Evolutionary conservation across 2,329 filamentous ascomycete genomes (phyloP).

Genomic region (Trichoderma sp.): DNA sequence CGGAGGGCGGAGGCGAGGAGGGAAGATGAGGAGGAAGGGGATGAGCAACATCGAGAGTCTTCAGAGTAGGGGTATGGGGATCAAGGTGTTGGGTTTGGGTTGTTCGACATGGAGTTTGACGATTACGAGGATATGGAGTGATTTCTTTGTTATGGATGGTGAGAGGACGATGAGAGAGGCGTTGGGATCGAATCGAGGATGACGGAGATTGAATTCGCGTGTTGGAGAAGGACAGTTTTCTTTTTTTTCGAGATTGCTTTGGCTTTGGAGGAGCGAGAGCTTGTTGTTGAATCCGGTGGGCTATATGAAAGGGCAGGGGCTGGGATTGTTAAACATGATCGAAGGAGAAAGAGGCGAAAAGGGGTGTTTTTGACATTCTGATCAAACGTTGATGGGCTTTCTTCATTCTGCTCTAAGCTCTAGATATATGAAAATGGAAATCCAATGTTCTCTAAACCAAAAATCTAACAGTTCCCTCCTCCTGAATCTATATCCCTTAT

Average conservation of each 20-base stretch:
- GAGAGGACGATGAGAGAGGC: not conserved
- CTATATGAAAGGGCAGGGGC: not conserved
- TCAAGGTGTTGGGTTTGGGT: not conserved
- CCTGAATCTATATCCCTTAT: not conserved
- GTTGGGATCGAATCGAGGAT: not conserved
- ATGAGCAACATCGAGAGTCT: not conserved
- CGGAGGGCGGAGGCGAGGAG: conserved; percentile 6
- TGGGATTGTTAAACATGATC: not conserved
- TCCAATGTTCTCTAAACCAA: not conserved
- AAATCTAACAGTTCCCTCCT: not conserved
- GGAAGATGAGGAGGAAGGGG: not conserved
- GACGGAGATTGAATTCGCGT: not conserved
- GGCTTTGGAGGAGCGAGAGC: not conserved
- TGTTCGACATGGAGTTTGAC: not conserved
- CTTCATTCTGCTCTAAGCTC: not conserved
- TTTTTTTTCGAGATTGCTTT: not conserved
- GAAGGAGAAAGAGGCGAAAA: not conserved
- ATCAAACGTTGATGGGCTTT: not conserved
- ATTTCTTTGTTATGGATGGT: not conserved
- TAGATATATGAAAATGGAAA: not conserved
- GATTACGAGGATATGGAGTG: not conserved
- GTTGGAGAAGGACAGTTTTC: not conserved
- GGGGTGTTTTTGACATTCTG: not conserved
- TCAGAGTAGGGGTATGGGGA: not conserved
- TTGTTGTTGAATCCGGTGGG: not conserved